phyloP scores from a whole-genome alignment of 2,329 filamentous ascomycete genomes.

The Apiospora sp. region DNA sequence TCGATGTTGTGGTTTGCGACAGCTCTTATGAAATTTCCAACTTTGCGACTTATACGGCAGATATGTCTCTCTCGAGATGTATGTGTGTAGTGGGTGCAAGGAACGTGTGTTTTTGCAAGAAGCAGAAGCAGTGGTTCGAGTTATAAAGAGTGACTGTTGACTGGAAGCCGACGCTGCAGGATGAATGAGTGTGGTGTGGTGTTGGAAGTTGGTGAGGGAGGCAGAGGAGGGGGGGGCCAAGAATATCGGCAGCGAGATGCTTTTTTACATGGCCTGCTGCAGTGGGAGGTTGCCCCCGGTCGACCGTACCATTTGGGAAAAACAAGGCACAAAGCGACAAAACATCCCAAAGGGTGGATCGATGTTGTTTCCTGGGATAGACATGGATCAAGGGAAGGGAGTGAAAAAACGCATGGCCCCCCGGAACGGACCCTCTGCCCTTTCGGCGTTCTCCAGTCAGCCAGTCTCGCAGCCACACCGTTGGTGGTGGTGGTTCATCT shows the following conservation, averaged over 20 bases:
- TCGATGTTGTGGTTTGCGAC: conserved; percentile 28
- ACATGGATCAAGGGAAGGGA: conserved; percentile 6
- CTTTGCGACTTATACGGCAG: conserved; percentile 20
- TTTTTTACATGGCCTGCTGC: conserved; percentile 1
- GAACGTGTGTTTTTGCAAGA: not conserved
- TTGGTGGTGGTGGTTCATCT: conserved; percentile 5
- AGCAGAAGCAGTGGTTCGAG: not conserved
- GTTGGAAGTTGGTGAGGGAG: conserved; percentile 17
- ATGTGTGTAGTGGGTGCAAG: not conserved
- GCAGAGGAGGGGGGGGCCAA: not conserved
- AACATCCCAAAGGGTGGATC: conserved; percentile 14
- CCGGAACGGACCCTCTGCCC: conserved; percentile 11
- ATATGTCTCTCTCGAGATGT: conserved; percentile 24
- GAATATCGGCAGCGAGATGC: conserved; percentile 10
- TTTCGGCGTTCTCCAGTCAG: not conserved
- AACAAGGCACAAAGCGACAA: conserved; percentile 13
- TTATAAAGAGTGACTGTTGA: conserved; percentile 10
- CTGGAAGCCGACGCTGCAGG: conserved; percentile 9
- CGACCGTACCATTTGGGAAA: not conserved
- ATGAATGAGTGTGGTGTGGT: conserved; percentile 14
- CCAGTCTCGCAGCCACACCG: conserved; percentile 11
- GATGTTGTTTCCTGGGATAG: conserved; percentile 6
- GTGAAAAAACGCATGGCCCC: conserved; percentile 19
- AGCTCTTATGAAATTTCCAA: not conserved
- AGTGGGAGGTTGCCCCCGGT: not conserved